Base-by-base conservation (phyloP, 441 rosid species). In the Codiaeum variegatum region DNA sequence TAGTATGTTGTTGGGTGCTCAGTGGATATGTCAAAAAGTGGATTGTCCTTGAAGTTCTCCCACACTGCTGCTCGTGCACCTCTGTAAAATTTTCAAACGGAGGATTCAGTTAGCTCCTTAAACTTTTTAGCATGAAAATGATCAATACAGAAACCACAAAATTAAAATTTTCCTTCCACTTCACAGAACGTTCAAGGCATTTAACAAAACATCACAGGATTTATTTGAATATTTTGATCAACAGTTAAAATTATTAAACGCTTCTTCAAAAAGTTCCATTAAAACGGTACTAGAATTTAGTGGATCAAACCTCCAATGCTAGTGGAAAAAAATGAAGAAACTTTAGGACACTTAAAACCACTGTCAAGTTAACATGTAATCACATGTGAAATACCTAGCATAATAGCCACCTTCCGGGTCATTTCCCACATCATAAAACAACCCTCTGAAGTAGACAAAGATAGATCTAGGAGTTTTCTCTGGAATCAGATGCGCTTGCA, bases 1-100 rank as follows among this genome's bases (percentile, higher is more conserved):
- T 94, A 94, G 75, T 92, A 94, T 19, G 96, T 94, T 5, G 91
- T 82, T 38, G 96, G 98, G 75, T 92, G 97, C 63, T 94, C 97
- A 3, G 97, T 90, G 61, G 98, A 94, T 75, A 94, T 89, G 84
- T 94, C 97, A 60, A 94, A 92, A 3, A 92, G 83, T 1, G 90
- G 96, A 74, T 94, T 94, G 86, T 90, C 84, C 81, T 90, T 94
- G 80, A 94, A 94, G 77, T 92, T 94, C 82, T 94, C 98, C 97
- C 97, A 94, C 59, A 94, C 98, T 9, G 97, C 97, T 38, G 97
- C 97, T 76, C 98, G 81, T 63, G 98, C 98, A 59, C 98, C 98
- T 77, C 97, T 94, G 83, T 67, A 51, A 32, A 32, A 29, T 46
- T 36, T 28, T 70, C 6, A 21, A 16, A 64, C 36, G 62, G 68